Evolutionary conservation across 257 asterid genomes (phyloP), one percentile per base, ranked within the genome.

Genomic region (Solanum virginianum): DNA sequence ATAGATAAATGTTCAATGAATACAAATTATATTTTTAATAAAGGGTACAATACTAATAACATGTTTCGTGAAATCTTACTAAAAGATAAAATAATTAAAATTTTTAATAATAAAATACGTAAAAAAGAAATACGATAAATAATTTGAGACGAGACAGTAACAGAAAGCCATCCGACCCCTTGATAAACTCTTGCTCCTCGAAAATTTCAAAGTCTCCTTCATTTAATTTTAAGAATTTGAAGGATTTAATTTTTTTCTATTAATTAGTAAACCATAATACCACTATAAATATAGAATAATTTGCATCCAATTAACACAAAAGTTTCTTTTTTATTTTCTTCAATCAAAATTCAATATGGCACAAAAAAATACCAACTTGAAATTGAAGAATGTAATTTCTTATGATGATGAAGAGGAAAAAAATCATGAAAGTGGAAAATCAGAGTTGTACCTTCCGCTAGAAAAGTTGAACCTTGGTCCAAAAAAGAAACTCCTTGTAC

Each of bases 401-500:
- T 12, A 62, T 43, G 88, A 88, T 3, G 80, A 88, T 10, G 88
- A 88, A 11, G 51, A 66, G 1, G 87, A 75, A 20, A 41, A 57
- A 32, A 32, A 32, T 32, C 36, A 32, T 32, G 36, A 32, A 32
- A 3, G 4, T 32, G 36, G 36, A 32, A 32, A 49, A 6, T 65
- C 13, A 55, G 88, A 83, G 1, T 13, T 92, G 86, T 91, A 86
- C n/a, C 92, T 92, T 80, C 41, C 89, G 7, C 13, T 92, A 71
- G 91, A 84, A 3, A 93, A 92, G 17, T 87, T 93, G 24, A 85
- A 65, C 60, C 92, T 92, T 53, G 94, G 94, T 59, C 94, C 93
- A 8, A 83, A 86, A 3, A 91, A 93, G 90, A 92, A 94, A 79
- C 93, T 94, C 29, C 85, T 94, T 3, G 91, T 92, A 43, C 91